Conservation (phyloP, 2,329 filamentous ascomycete species). For the Fusarium setosum region DNA sequence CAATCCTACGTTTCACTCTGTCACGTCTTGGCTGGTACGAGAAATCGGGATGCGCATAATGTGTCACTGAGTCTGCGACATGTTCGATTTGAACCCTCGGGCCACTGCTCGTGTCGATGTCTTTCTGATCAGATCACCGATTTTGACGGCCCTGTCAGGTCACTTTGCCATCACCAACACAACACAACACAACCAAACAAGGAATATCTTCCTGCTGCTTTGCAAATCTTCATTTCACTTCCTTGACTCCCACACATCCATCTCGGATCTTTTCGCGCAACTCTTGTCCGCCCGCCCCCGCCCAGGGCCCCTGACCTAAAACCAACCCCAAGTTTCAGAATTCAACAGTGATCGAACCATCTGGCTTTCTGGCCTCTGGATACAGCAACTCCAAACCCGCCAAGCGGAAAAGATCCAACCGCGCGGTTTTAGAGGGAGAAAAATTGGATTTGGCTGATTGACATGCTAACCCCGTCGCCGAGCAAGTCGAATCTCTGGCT, state of each 20-base stretch:
- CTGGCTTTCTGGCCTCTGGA: neutral
- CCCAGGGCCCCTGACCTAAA: slow-evolving; percentile 29
- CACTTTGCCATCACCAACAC: no score
- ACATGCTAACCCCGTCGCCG: neutral
- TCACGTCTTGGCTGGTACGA: slow-evolving; percentile 2
- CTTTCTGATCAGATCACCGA: no score
- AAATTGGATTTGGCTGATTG: slow-evolving; percentile 14
- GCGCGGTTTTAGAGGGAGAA: slow-evolving; percentile 11
- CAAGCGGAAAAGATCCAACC: slow-evolving; percentile 18
- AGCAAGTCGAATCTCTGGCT: neutral
- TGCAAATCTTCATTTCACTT: slow-evolving; percentile 25
- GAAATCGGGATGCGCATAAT: slow-evolving; percentile 16
- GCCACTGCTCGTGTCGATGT: no score
- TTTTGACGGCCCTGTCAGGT: no score
- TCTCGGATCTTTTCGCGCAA: slow-evolving; percentile 5
- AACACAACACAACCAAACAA: neutral
- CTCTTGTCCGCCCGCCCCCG: slow-evolving; percentile 6
- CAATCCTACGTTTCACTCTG: slow-evolving; percentile 30
- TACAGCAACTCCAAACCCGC: slow-evolving; percentile 13
- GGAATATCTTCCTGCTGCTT: neutral
- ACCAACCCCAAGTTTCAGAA: slow-evolving; percentile 40
- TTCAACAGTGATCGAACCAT: slow-evolving; percentile 27
- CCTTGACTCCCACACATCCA: no score
- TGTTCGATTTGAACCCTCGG: neutral
- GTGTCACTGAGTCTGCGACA: neutral